Base-by-base conservation (phyloP, 2,329 filamentous ascomycete species). In the Penicillium sp. region DNA sequence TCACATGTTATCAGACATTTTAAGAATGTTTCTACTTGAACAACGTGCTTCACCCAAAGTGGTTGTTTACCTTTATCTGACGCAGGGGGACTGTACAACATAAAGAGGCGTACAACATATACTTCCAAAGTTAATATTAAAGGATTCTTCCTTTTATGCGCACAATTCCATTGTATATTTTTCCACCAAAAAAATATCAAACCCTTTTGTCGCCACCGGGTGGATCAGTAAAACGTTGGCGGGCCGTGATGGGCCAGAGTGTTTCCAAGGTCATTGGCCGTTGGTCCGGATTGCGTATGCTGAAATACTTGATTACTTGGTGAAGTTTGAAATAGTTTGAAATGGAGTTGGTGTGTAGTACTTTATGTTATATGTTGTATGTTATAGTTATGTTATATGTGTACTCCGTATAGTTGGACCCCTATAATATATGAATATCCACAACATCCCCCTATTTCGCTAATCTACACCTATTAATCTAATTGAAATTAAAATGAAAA, bases 211-310 rank as follows among this genome's bases (percentile, higher is more conserved):
- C 19, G 52, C 52, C 52, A 54, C 52, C 27, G 12, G 19, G 43
- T 54, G 52, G 52, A 54, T 33, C 50, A 8, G 8, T 13, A 29
- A 41, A 23, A 29, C 38, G 51, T 47, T 47, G 31, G 50, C 17
- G 31, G 33, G 23, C 33, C 42, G 23, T 36, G 41, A 43, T 53
- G 29, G 42, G 50, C 50, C 41, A 44, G 31, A 42, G 7, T 17
- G 12, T 19, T 27, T 29, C 8, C 1, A 21, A 45, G 17, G 19
- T 31, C 5, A 42, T 41, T 25, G 12, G 10, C n/a, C 13, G 6
- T 23, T n/a, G 15, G 13, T 36, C 33, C 19, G 27, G 15, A 21
- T 49, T 47, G 42, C n/a, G 23, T 13, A 35, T 25, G 35, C 12
- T 19, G 7, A 25, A 42, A 43, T 25, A n/a, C 15, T 43, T 43